Base-by-base conservation (phyloP, 1,284 basidiomycete genomes). In the Tilletiaria anomala region DNA sequence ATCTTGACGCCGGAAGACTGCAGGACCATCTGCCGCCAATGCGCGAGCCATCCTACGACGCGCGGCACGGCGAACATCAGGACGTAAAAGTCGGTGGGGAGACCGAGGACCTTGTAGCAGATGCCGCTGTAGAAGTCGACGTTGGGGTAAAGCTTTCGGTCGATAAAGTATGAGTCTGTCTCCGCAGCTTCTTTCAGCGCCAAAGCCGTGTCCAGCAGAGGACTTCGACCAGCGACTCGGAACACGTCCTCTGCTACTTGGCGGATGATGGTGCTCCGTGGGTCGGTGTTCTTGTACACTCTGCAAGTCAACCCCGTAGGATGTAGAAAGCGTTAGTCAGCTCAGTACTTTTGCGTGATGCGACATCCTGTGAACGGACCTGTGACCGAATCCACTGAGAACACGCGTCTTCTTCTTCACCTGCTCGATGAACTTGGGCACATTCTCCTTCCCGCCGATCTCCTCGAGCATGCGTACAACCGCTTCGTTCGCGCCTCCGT, bases 41-140 rank as follows among this genome's bases (percentile, higher is more conserved):
- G 83, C 0, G 84, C 83, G 8, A 86, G 71, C 84, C 83, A 86
- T 8, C 84, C 84, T 17, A 83, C 83, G 3, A 87, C 82, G 15
- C 84, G 77, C 3, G 84, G 85, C 3, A 88, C 83, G 15, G 80
- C 84, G 58, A 88, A 88, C 32, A 88, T 69, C 23, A 88, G 83
- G 1, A 84, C 83, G 77, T 85, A 88, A 67, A 83, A 86, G 68
- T 10, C 43, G 41, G 45, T 35, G 17, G 35, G 29, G 5, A 38
- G 18, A 32, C 36, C 33, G 11, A 43, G 32, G 16, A 20, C 15
- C 15, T n/a, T 6, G 39, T 39, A 43, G 11, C 19, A 11, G 12
- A 31, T 18, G 16, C 31, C 24, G 20, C n/a, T 32, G 22, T 16
- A 41, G 34, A 45, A 39, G 24, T 46, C 40, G 32, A 37, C 38